Evolutionary conservation across 768 basidiomycete species (phyloP).

Genomic region (Pleurotus salmoneostramineus): DNA sequence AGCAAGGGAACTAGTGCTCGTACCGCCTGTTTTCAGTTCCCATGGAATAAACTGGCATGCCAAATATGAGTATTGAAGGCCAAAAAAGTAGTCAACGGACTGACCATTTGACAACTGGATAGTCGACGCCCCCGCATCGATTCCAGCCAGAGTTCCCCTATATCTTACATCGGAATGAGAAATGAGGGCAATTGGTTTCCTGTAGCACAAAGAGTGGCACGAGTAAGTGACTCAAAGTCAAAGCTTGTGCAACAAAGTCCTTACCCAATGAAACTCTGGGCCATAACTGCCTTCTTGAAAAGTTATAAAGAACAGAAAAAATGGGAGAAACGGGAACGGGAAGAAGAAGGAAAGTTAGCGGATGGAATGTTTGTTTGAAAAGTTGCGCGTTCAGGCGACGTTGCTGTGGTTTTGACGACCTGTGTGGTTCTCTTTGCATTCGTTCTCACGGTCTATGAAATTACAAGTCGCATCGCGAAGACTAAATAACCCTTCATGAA

Average conservation of each 20-base stretch:
- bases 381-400: background rate
- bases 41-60: constrained; percentile 71
- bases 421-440: constrained; percentile 2
- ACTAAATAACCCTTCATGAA: background rate
- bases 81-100: constrained; percentile 11
- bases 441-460: background rate
- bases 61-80: background rate
- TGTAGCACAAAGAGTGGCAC: constrained; percentile 20
- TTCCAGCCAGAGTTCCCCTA: constrained; percentile 81
- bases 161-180: constrained; percentile 91
- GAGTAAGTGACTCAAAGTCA: background rate
- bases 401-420: background rate
- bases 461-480: background rate
- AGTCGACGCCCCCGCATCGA: constrained; percentile 81
- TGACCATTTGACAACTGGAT: constrained; percentile 86
- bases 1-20: constrained; percentile 20
- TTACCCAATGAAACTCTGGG: constrained; percentile 75
- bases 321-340: background rate
- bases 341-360: background rate
- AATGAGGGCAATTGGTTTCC: constrained; percentile 86
- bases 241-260: constrained; percentile 11
- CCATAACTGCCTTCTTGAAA: constrained; percentile 37
- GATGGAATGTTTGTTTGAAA: background rate
- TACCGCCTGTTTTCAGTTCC: constrained; percentile 83
- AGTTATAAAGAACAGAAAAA: background rate